These are phyloP conservation scores for Collybiopsis confluens DNA, from an alignment of 768 basidiomycete genomes.

Conservation along the genomic window DNA sequence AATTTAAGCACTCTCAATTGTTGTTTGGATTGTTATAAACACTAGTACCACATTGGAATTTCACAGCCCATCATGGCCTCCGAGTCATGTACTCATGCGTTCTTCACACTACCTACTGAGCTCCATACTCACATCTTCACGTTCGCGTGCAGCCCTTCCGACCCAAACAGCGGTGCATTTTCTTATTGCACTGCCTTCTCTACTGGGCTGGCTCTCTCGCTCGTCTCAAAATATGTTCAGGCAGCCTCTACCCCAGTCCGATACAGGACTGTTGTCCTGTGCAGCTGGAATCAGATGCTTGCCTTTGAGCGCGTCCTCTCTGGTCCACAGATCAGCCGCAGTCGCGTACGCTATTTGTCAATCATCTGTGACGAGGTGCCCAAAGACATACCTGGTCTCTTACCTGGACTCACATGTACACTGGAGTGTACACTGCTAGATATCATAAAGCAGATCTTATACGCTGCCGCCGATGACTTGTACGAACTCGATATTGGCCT, in stretches of 20 bases:
- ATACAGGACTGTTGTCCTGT: not conserved
- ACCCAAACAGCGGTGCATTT: not conserved
- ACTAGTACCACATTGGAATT: too few relatives aligned
- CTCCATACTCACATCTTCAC: too few relatives aligned
- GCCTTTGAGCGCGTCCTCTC: not conserved
- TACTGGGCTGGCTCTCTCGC: constrained; percentile 1
- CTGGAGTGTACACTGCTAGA: not conserved
- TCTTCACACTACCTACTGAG: too few relatives aligned
- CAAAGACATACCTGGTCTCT: not conserved
- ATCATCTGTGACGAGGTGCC: constrained; percentile 6
- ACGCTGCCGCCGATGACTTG: not conserved
- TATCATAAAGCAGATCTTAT: not conserved
- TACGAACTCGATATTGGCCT: constrained; percentile 4
- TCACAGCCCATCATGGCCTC: too few relatives aligned
- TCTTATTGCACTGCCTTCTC: not conserved
- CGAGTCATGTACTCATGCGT: too few relatives aligned
- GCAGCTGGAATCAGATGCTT: not conserved
- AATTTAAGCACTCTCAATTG: too few relatives aligned
- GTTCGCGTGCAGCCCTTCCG: not conserved
- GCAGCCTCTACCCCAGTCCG: not conserved
- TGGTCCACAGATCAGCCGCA: not conserved
- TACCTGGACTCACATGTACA: not conserved
- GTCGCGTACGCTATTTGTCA: not conserved
- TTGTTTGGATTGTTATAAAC: too few relatives aligned
- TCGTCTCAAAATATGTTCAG: not conserved